These are phyloP conservation scores for Sporothrix globosa DNA, from an alignment of 2,329 filamentous ascomycete genomes.

Conservation along the genomic window DNA sequence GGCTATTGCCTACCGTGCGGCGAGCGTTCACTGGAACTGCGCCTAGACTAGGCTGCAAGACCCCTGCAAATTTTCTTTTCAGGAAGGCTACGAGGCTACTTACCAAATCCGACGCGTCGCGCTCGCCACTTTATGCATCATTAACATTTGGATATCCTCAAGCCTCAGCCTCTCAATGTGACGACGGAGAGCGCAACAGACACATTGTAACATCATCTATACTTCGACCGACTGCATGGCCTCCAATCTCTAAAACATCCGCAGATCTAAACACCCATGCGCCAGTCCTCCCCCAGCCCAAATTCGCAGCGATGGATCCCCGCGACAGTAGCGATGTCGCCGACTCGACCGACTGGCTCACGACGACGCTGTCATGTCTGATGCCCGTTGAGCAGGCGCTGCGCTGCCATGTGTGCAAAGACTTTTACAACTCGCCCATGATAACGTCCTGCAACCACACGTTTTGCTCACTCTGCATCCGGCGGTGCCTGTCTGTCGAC, in stretches of 20 bases:
- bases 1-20: background rate
- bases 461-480: constrained; percentile 95
- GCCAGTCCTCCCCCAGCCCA: background rate
- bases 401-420: constrained; percentile 96
- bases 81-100: constrained; percentile 9
- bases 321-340: constrained; percentile 52
- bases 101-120: constrained; percentile 28
- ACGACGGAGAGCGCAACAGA: background rate
- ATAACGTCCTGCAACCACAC: constrained; percentile 94
- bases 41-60: background rate
- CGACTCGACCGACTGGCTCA: constrained; percentile 84
- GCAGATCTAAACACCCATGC: background rate
- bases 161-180: background rate
- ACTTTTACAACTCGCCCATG: constrained; percentile 93
- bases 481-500: constrained; percentile 78
- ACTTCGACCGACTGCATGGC: background rate
- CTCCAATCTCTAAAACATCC: background rate
- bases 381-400: constrained; percentile 78
- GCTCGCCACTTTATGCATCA: background rate
- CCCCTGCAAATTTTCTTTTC: constrained; percentile 25
- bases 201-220: background rate
- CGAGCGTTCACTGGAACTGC: background rate
- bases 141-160: background rate
- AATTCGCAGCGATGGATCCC: constrained; percentile 29
- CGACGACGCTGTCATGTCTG: constrained; percentile 68